Base-by-base conservation (phyloP, 495 filamentous ascomycete species). In the Chaetomium fimeti region DNA sequence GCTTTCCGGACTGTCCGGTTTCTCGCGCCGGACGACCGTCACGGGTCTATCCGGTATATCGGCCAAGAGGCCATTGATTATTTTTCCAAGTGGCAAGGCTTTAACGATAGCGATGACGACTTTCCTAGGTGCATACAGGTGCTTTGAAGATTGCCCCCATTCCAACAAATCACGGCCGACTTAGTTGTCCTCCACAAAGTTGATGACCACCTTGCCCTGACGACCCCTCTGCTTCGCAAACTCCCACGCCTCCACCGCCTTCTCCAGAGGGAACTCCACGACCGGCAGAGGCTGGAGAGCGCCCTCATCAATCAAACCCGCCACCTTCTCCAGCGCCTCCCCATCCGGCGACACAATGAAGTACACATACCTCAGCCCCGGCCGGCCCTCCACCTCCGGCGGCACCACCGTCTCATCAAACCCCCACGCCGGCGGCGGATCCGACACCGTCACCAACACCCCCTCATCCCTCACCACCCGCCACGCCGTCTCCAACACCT, bases 271-370 rank as follows among this genome's bases (percentile, higher is more conserved):
- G 69, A 74, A 85, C 8, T 83, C 77, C 67, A 79, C 82, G 61
- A 85, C 83, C 24, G 83, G 74, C n/a, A 81, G 62, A 0, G 72
- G 64, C 48, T 72, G 73, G 64, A 73, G 75, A 27, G 68, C 75
- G 5, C 79, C 81, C n/a, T 75, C 51, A 16, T 85, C 83, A 24
- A 85, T 71, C 62, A 84, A 60, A 42, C 64, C 70, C 25, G 80
- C 77, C 15, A 86, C 74, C 61, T 79, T 69, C 55, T 67, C 70
- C 63, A 86, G 67, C 38, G 83, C 77, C 36, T 65, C 62, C 27
- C 80, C 70, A 61, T 72, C 72, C 1, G 81, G 74, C 28, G 75
- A 55, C 72, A 85, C 78, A 29, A 87, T 75, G 47, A 85, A 85
- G 57, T 82, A 87, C 3, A 72, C 25, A 49, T 77, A 77, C 47